Conservation (phyloP, 768 basidiomycete species). For the Daedaleopsis sinensis region DNA sequence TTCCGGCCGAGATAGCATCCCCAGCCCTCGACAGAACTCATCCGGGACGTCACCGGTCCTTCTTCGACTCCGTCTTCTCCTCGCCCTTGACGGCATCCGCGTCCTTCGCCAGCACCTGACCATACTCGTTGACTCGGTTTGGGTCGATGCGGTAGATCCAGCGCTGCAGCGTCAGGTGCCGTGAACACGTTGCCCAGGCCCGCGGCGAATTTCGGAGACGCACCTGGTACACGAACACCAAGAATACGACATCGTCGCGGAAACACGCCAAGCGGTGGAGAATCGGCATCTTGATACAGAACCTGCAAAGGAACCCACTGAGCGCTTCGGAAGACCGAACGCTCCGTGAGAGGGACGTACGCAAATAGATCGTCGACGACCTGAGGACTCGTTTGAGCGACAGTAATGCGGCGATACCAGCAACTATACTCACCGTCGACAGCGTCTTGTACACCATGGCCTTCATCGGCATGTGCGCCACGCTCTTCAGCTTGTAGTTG, state of each 20-base stretch:
- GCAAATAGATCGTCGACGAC: conserved; percentile 91
- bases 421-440: conserved; percentile 52
- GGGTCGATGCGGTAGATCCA: conserved; percentile 98
- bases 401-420: neutral
- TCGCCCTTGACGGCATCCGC: conserved; percentile 40
- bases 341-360: conserved; percentile 46
- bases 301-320: conserved; percentile 45
- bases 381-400: neutral
- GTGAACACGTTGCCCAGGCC: conserved; percentile 15
- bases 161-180: conserved; percentile 51
- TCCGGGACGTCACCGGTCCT: conserved; percentile 35
- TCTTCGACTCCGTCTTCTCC: conserved; percentile 35
- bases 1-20: conserved; percentile 27
- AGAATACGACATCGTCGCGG: conserved; percentile 89
- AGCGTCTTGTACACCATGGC: conserved; percentile 96
- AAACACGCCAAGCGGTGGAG: conserved; percentile 90
- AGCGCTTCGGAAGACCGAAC: neutral
- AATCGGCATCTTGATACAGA: conserved; percentile 96
- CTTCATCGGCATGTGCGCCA: conserved; percentile 98
- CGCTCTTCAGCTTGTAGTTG: conserved; percentile 97
- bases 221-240: conserved; percentile 92
- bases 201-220: conserved; percentile 27
- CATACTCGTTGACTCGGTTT: conserved; percentile 95
- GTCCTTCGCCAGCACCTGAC: conserved; percentile 72
- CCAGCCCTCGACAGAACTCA: conserved; percentile 1